phyloP scores from a whole-genome alignment of 169 alveolate species.

The Plasmodium vinckei region DNA sequence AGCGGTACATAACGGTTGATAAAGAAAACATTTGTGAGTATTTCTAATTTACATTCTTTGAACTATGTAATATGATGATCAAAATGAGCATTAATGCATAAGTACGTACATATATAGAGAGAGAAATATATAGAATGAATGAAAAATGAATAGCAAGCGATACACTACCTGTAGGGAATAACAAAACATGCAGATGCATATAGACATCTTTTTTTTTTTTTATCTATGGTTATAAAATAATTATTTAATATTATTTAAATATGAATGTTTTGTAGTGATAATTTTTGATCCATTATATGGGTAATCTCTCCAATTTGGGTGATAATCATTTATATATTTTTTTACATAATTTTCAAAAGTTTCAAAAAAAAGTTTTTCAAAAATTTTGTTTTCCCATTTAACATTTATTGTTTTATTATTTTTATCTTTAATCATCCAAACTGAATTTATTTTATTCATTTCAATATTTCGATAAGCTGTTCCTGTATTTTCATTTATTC shows the following conservation, averaged over 20 bases:
- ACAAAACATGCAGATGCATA: neutral
- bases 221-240: neutral
- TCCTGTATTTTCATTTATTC: slow-evolving; percentile 74
- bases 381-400: slow-evolving; percentile 86
- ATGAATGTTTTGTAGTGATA: slow-evolving; percentile 21
- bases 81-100: too few relatives aligned
- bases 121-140: neutral
- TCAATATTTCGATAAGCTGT: slow-evolving; percentile 69
- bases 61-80: too few relatives aligned
- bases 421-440: slow-evolving; percentile 86
- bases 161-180: neutral
- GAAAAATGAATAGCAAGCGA: neutral
- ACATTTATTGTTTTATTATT: slow-evolving; percentile 84
- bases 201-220: neutral
- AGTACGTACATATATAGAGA: too few relatives aligned
- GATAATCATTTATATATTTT: slow-evolving; percentile 77
- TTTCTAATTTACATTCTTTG: too few relatives aligned
- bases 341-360: slow-evolving; percentile 82
- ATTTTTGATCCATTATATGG: slow-evolving; percentile 68
- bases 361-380: slow-evolving; percentile 85
- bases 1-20: too few relatives aligned
- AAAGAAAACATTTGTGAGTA: too few relatives aligned
- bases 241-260: slow-evolving; percentile 25
- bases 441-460: slow-evolving; percentile 77
- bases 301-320: slow-evolving; percentile 80